These are phyloP conservation scores for Solanum tacnaense DNA, from an alignment of 257 asterid genomes.

Conservation along the genomic window DNA sequence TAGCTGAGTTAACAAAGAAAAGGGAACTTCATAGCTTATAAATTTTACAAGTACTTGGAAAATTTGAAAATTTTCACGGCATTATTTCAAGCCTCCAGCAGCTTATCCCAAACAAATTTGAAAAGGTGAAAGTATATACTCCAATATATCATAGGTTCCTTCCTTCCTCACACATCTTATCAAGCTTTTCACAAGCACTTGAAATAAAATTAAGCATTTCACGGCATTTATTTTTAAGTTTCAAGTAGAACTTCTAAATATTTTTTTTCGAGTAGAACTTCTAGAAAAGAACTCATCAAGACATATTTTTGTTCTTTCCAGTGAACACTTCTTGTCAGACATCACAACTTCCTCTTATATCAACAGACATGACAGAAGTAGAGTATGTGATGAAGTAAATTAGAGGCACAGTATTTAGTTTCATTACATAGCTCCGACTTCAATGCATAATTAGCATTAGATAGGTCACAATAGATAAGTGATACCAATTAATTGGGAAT, in stretches of 20 bases:
- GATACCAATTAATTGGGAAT: background rate
- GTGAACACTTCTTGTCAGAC: background rate
- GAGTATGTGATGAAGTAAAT: background rate
- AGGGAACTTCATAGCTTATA: background rate
- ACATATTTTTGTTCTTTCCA: background rate
- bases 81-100: background rate
- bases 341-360: background rate
- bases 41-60: background rate
- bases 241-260: too few relatives aligned
- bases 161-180: background rate
- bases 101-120: background rate
- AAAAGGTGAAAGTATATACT: background rate
- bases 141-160: background rate
- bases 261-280: background rate
- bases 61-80: background rate
- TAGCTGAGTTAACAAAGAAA: background rate
- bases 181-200: background rate
- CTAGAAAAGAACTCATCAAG: background rate
- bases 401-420: too few relatives aligned
- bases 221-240: background rate
- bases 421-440: background rate
- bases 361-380: background rate
- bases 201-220: background rate
- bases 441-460: background rate
- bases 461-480: background rate